Evolutionary conservation across 1,284 basidiomycete species (phyloP).

Genomic region (Fomitopsis betulina): DNA sequence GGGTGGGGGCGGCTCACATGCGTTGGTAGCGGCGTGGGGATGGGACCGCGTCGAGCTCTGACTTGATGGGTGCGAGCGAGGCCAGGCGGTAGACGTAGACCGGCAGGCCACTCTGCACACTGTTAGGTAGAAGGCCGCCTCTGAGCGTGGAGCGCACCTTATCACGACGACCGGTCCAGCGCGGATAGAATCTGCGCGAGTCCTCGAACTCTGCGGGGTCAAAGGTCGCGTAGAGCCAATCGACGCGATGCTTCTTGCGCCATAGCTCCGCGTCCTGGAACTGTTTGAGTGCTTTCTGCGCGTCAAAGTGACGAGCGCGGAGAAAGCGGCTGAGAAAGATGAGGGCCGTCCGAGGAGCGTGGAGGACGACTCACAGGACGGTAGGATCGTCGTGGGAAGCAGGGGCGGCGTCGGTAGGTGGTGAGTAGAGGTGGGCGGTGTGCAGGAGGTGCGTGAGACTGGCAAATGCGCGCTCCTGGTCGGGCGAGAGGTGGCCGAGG

Average conservation of each 20-base stretch:
- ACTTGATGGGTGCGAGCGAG: constrained; percentile 49
- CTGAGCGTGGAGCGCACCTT: constrained; percentile 35
- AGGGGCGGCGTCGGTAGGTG: constrained; percentile 22
- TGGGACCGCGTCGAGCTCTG: constrained; percentile 53
- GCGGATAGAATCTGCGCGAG: constrained; percentile 63
- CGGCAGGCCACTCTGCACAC: constrained; percentile 58
- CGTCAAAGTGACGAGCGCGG: constrained; percentile 63
- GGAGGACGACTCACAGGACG: constrained; percentile 46
- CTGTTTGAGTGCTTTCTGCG: constrained; percentile 61
- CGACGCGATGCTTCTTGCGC: constrained; percentile 57
- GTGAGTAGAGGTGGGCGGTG: constrained; percentile 46
- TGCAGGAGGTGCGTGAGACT: constrained; percentile 49
- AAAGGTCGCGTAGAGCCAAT: constrained; percentile 57
- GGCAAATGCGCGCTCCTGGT: constrained; percentile 43
- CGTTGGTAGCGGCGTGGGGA: constrained; percentile 57
- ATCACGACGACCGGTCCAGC: constrained; percentile 75
- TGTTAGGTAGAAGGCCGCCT: not conserved
- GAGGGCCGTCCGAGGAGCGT: not conserved
- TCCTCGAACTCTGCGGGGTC: constrained; percentile 54
- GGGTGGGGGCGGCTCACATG: constrained; percentile 46
- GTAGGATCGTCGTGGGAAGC: constrained; percentile 65
- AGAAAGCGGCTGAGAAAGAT: constrained; percentile 61
- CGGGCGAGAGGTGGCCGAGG: constrained; percentile 44
- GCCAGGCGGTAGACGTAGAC: constrained; percentile 69
- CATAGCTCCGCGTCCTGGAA: constrained; percentile 62